Percentiles rank a stretch among this genome's conserved stretches.
These are phyloP conservation scores for Amoebophrya sp. DNA, from an alignment of 169 alveolate genomes.

Conservation along the genomic window DNA sequence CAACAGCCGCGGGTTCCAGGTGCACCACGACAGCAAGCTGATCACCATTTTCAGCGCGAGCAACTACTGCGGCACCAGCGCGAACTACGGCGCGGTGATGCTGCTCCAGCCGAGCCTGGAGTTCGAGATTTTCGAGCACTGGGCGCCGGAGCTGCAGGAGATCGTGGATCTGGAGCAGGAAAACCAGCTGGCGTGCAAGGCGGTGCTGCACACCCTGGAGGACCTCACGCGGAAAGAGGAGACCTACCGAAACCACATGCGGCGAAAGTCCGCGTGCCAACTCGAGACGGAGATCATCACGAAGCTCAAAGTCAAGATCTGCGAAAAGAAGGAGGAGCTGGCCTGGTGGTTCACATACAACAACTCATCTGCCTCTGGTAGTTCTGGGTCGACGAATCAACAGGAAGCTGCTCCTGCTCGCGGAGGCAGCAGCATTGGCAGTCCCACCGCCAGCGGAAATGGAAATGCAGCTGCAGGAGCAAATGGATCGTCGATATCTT, in stretches of 20 bases:
- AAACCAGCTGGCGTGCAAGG: neutral
- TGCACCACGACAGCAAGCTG: slow-evolving; percentile 52
- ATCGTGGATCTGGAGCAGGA: neutral
- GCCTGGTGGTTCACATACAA: neutral
- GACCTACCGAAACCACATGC: neutral
- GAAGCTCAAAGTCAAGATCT: neutral
- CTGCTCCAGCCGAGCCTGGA: neutral
- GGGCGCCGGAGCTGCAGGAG: neutral
- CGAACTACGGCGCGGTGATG: slow-evolving; percentile 50
- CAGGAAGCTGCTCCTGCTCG: too few relatives aligned
- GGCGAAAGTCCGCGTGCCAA: neutral
- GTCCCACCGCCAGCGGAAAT: neutral
- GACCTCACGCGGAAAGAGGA: neutral
- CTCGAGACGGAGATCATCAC: neutral
- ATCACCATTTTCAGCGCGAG: slow-evolving; percentile 64
- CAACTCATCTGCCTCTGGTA: too few relatives aligned
- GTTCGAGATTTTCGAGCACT: neutral
- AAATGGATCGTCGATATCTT: neutral
- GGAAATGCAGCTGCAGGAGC: neutral
- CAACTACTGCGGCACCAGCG: slow-evolving; percentile 60
- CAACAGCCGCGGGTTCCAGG: slow-evolving; percentile 57
- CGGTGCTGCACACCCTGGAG: neutral
- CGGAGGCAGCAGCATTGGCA: neutral
- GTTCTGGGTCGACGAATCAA: too few relatives aligned
- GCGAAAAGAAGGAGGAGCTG: neutral